A percentile compares a stretch with the other conserved stretches of the same genome.
phyloP scores from a whole-genome alignment of 1,139 yeast species.

The Protomyces macrosporus region DNA sequence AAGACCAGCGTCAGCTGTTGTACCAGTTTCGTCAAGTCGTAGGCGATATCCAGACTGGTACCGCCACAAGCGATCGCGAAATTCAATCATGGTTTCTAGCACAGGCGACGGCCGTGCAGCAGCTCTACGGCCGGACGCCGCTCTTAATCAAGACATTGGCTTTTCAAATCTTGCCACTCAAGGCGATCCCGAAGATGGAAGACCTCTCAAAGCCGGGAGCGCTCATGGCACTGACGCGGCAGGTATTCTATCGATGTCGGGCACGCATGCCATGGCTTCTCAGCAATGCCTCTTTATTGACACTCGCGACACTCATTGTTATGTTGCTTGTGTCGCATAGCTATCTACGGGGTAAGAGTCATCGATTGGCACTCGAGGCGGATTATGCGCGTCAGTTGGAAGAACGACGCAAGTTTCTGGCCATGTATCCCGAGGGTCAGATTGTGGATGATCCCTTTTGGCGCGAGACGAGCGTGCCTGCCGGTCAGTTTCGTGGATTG shows the following conservation, averaged over 20 bases:
- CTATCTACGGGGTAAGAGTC: background rate
- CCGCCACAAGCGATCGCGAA: conserved; percentile 12
- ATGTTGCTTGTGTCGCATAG: conserved; percentile 3
- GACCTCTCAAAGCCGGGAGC: conserved; percentile 22
- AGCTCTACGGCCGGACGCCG: conserved; percentile 8
- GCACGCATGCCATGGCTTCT: conserved; percentile 11
- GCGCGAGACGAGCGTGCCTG: background rate
- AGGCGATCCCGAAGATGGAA: conserved; percentile 16
- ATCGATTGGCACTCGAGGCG: background rate
- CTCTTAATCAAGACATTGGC: conserved; percentile 13
- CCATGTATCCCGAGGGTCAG: background rate
- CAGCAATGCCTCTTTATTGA: conserved; percentile 12
- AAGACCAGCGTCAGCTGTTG: conserved; percentile 6
- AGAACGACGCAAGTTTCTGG: background rate
- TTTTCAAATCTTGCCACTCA: conserved; percentile 7
- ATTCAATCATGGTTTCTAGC: background rate
- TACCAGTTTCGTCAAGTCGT: conserved; percentile 12
- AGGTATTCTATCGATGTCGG: conserved; percentile 4
- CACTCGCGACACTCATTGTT: conserved; percentile 12
- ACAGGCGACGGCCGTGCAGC: conserved; percentile 9
- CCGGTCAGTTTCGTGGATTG: background rate
- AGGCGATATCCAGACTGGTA: conserved; percentile 16
- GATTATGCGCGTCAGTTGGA: background rate
- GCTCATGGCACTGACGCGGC: conserved; percentile 7
- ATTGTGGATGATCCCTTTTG: background rate